Conservation (phyloP, 1,139 yeast genomes). For the Debaryomyces nepalensis region DNA sequence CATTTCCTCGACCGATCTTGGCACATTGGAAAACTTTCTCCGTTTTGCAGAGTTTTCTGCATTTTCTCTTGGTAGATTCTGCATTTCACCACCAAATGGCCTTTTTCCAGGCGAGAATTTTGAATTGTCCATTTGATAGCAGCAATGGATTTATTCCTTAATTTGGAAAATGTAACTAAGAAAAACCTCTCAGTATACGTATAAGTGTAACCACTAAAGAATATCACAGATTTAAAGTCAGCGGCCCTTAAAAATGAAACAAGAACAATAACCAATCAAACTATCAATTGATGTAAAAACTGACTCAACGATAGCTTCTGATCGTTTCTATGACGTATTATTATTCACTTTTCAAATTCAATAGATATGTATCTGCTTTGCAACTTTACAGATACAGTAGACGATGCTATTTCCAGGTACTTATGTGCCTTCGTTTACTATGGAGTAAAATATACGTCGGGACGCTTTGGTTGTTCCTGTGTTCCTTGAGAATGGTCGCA, state of each 20-base stretch:
- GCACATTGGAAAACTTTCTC: conserved; percentile 18
- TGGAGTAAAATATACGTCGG: not conserved
- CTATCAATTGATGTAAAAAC: conserved; percentile 9
- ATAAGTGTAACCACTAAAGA: too few relatives aligned
- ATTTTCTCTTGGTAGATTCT: not conserved
- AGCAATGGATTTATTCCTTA: conserved; percentile 11
- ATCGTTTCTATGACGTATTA: not conserved
- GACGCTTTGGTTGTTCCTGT: conserved; percentile 3
- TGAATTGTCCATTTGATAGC: conserved; percentile 13
- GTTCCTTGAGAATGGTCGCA: conserved; percentile 14
- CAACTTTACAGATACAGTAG: too few relatives aligned
- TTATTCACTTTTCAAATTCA: not conserved
- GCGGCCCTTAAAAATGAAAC: not conserved
- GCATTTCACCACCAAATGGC: conserved; percentile 4
- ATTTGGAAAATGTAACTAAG: too few relatives aligned
- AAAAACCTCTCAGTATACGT: too few relatives aligned
- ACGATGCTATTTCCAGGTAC: not conserved
- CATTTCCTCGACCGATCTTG: conserved; percentile 14
- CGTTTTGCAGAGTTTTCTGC: conserved; percentile 8
- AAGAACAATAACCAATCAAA: not conserved
- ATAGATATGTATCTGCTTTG: too few relatives aligned
- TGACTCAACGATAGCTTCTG: conserved; percentile 3
- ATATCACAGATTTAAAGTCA: not conserved
- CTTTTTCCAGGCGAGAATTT: conserved; percentile 5
- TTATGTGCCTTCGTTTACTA: not conserved